Evolutionary conservation across 805 yeast genomes (phyloP).

Genomic region (Huiozyma naganishii): DNA sequence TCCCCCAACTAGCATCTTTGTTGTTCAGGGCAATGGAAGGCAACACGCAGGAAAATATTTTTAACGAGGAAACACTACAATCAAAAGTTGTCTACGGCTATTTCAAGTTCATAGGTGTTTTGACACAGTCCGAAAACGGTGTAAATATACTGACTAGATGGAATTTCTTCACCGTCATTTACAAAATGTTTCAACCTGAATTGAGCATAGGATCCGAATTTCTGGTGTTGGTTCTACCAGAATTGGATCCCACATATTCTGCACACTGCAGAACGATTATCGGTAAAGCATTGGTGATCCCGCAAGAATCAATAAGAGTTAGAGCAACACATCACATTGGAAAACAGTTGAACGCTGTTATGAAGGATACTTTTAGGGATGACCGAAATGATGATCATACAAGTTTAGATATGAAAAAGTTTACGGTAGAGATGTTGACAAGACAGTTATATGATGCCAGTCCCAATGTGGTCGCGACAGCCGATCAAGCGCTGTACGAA

Average conservation of each 20-base stretch:
- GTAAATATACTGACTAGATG: slow-evolving; percentile 61
- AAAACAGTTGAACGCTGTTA: slow-evolving; percentile 12
- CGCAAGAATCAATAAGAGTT: slow-evolving; percentile 40
- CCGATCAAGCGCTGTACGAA: slow-evolving; percentile 44
- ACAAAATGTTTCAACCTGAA: slow-evolving; percentile 51
- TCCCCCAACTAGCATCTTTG: slow-evolving; percentile 84
- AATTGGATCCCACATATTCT: slow-evolving; percentile 47
- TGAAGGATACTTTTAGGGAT: not conserved
- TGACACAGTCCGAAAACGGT: slow-evolving; percentile 54
- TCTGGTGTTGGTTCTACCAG: slow-evolving; percentile 45
- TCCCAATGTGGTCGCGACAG: slow-evolving; percentile 41
- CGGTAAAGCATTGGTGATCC: slow-evolving; percentile 49
- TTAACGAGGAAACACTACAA: slow-evolving; percentile 48
- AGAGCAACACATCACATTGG: slow-evolving; percentile 48
- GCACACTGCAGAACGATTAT: slow-evolving; percentile 62
- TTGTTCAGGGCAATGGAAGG: slow-evolving; percentile 37
- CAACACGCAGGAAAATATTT: slow-evolving; percentile 49
- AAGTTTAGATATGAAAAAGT: slow-evolving; percentile 4
- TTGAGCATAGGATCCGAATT: slow-evolving; percentile 44
- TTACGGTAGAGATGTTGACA: slow-evolving; percentile 3
- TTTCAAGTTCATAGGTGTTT: slow-evolving; percentile 63
- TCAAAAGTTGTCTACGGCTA: slow-evolving; percentile 67
- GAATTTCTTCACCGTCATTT: slow-evolving; percentile 74
- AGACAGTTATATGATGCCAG: slow-evolving; percentile 40
- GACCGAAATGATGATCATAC: not conserved